Conservation (phyloP, 2,329 filamentous ascomycete genomes). For the Stagonosporopsis chrysanthemi region DNA sequence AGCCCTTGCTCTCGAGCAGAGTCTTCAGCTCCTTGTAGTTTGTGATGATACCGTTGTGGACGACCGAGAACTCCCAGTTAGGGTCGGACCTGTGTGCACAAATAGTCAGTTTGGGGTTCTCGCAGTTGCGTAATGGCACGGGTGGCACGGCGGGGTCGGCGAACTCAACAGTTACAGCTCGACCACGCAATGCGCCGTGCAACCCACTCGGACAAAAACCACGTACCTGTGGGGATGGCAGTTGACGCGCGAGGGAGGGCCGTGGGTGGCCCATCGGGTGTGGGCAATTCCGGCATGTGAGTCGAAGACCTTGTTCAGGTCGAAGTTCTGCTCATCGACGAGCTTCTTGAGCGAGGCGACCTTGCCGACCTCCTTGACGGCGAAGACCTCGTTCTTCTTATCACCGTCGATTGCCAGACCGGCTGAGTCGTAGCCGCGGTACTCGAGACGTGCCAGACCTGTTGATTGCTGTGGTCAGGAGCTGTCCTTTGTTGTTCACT, state of each 20-base stretch:
- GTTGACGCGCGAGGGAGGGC: constrained; percentile 89
- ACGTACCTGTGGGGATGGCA: constrained; percentile 97
- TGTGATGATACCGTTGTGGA: constrained; percentile 99
- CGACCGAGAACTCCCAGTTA: constrained; percentile 94
- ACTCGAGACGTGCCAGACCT: constrained; percentile 96
- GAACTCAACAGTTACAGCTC: constrained; percentile 18
- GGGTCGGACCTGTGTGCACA: constrained; percentile 75
- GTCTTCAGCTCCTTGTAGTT: constrained; percentile 99
- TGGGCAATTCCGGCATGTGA: constrained; percentile 98
- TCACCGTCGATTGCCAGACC: constrained; percentile 95
- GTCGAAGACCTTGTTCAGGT: constrained; percentile 92
- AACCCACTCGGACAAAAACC: constrained; percentile 53
- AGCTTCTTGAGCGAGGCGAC: constrained; percentile 95
- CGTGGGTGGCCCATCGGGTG: constrained; percentile 98
- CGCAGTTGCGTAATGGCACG: constrained; percentile 14
- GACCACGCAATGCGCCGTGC: constrained; percentile 10
- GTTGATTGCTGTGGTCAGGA: constrained; percentile 32
- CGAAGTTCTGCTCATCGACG: constrained; percentile 81
- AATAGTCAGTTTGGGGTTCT: constrained; percentile 4
- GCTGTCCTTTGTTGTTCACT: constrained; percentile 11
- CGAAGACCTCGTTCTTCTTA: constrained; percentile 97
- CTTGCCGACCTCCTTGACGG: constrained; percentile 99
- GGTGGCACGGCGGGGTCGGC: constrained; percentile 17
- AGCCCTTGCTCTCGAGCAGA: constrained; percentile 90
- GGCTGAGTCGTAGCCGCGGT: constrained; percentile 97